A percentile compares a stretch with the other conserved stretches of the same genome.
Evolutionary conservation across 2,329 filamentous ascomycete species (phyloP).

Genomic region (Epichloe uncinata): DNA sequence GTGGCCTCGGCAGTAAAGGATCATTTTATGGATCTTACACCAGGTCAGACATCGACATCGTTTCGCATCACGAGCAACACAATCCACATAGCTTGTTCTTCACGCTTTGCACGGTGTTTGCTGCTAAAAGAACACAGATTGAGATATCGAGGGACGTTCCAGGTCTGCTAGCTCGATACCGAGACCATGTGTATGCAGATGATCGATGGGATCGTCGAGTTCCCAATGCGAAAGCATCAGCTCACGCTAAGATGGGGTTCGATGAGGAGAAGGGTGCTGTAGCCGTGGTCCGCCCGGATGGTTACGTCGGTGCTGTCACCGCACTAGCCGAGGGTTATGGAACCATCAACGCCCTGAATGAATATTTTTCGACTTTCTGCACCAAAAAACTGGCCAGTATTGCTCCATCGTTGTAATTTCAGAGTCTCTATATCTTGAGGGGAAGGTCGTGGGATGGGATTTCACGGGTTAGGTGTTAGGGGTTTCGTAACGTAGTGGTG

Average conservation of each 20-base stretch:
- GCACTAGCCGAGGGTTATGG: constrained; percentile 60
- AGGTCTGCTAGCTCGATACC: constrained; percentile 56
- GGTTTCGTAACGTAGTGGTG: not conserved
- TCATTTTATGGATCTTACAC: constrained; percentile 62
- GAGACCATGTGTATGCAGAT: constrained; percentile 75
- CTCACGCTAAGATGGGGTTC: constrained; percentile 79
- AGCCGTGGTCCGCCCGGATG: constrained; percentile 75
- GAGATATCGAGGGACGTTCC: constrained; percentile 63
- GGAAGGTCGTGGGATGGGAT: not conserved
- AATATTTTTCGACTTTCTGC: constrained; percentile 65
- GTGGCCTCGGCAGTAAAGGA: constrained; percentile 46
- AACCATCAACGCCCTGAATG: constrained; percentile 70
- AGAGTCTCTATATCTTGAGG: not conserved
- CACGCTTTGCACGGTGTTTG: constrained; percentile 65
- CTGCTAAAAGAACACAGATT: constrained; percentile 51
- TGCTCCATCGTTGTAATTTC: not conserved
- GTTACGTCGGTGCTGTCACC: constrained; percentile 69
- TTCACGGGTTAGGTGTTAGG: not conserved
- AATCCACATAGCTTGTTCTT: constrained; percentile 78
- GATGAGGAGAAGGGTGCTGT: constrained; percentile 61
- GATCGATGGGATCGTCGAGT: constrained; percentile 63
- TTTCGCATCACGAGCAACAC: constrained; percentile 67
- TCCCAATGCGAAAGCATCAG: constrained; percentile 55
- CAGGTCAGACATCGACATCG: constrained; percentile 43
- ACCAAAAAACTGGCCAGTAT: constrained; percentile 34